Conservation (phyloP, 768 basidiomycete species). For the Tylopilus felleus region DNA sequence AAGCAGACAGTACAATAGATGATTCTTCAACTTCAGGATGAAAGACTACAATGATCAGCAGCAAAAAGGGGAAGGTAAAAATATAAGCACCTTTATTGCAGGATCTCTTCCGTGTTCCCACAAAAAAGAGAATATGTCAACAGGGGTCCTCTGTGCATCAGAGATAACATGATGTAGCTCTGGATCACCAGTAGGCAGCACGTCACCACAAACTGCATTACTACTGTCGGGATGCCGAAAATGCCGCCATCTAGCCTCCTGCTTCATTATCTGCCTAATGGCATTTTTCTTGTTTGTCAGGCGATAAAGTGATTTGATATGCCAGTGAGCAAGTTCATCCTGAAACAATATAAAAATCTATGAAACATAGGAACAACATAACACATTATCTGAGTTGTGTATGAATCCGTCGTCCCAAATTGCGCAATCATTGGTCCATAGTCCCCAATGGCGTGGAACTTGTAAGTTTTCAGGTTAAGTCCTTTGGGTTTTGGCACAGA, state of each 20-base stretch:
- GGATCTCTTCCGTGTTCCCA: constrained; percentile 1
- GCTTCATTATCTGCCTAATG: constrained; percentile 28
- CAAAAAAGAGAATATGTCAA: constrained; percentile 1
- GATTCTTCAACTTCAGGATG: constrained; percentile 11
- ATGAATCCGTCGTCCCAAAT: constrained; percentile 6
- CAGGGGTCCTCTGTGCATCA: background rate
- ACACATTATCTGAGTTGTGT: constrained; percentile 4
- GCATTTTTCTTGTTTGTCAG: constrained; percentile 36
- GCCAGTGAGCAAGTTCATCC: constrained; percentile 38
- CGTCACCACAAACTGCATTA: background rate
- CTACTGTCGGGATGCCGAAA: background rate
- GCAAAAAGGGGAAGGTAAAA: background rate
- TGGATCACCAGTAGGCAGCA: background rate
- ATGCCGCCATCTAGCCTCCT: constrained; percentile 12
- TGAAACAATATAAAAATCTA: constrained; percentile 4
- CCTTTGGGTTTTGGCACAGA: constrained; percentile 1
- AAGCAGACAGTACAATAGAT: constrained; percentile 10
- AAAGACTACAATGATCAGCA: constrained; percentile 5
- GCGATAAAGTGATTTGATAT: constrained; percentile 36
- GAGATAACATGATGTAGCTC: constrained; percentile 9
- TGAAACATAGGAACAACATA: background rate
- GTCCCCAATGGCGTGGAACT: constrained; percentile 32
- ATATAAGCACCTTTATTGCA: constrained; percentile 6
- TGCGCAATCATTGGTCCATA: constrained; percentile 7
- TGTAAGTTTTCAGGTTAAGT: constrained; percentile 28